phyloP scores from a whole-genome alignment of 2,329 filamentous ascomycete species.

The Xylariales sp. region DNA sequence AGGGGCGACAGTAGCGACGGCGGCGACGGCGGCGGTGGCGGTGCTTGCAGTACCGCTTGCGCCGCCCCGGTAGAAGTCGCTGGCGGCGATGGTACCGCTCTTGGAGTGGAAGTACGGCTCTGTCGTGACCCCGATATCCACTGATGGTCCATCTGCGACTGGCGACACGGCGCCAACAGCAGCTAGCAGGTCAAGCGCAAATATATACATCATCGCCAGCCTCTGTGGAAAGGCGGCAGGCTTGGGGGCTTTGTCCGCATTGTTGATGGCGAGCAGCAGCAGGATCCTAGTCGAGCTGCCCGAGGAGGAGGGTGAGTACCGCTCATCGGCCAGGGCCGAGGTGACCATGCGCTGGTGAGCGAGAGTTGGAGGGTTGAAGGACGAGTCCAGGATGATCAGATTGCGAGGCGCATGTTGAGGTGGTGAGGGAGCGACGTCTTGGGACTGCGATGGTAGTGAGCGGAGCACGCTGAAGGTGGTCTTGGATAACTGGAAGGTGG shows the following conservation, averaged over 20 bases:
- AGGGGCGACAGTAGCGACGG: no score
- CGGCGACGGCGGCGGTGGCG: no score
- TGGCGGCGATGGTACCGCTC: constrained; percentile 49
- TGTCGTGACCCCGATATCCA: constrained; percentile 68
- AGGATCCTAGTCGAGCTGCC: constrained; percentile 37
- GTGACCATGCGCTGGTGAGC: constrained; percentile 56
- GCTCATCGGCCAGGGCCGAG: constrained; percentile 35
- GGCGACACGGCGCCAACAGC: neutral
- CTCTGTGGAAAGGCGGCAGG: constrained; percentile 65
- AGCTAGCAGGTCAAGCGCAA: constrained; percentile 52
- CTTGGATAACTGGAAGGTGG: constrained; percentile 36
- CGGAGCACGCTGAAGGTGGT: constrained; percentile 41
- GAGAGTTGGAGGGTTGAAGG: constrained; percentile 63
- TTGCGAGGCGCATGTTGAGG: constrained; percentile 20
- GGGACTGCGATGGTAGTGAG: constrained; percentile 24
- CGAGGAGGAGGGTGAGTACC: constrained; percentile 9
- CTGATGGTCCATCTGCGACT: constrained; percentile 17
- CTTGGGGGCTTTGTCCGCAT: constrained; percentile 62
- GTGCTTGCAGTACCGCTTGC: constrained; percentile 6
- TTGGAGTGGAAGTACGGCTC: constrained; percentile 74
- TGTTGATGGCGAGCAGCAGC: constrained; percentile 58
- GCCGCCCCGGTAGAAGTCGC: constrained; percentile 33
- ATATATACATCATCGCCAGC: constrained; percentile 66
- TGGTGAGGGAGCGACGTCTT: constrained; percentile 10
- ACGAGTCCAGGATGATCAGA: constrained; percentile 61